phyloP scores from a whole-genome alignment of 73 alveolate species.

The Blepharisma stoltei region DNA sequence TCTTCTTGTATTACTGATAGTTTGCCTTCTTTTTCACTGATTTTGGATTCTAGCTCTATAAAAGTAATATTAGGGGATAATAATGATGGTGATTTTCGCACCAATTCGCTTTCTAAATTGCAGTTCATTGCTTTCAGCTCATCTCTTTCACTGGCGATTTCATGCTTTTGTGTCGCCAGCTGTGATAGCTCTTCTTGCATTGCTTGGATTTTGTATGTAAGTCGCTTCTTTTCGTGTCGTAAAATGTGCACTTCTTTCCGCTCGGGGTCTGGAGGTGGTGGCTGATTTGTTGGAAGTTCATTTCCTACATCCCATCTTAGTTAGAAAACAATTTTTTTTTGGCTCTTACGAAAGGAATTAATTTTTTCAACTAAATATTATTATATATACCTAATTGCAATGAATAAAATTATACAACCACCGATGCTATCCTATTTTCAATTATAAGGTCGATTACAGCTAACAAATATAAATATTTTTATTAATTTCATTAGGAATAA shows the following conservation, averaged over 20 bases:
- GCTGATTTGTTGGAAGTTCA: neutral
- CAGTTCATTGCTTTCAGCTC: neutral
- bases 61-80: neutral
- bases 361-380: no score
- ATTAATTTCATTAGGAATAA: no score
- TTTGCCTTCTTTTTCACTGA: neutral
- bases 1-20: neutral
- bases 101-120: neutral
- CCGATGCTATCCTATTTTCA: no score
- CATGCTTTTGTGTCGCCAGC: neutral
- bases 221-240: conserved; percentile 3
- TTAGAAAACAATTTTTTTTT: no score
- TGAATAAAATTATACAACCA: no score
- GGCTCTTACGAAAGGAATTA: no score
- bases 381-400: no score
- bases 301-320: no score
- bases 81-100: neutral
- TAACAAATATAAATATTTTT: no score
- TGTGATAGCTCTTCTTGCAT: neutral
- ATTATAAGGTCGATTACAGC: no score
- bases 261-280: neutral
- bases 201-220: neutral
- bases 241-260: conserved; percentile 9
- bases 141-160: neutral
- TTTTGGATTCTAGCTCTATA: neutral